A percentile compares a stretch with the other conserved stretches of the same genome.
Conservation (phyloP, 2,329 filamentous ascomycete species). For the Trichophyton simii region DNA sequence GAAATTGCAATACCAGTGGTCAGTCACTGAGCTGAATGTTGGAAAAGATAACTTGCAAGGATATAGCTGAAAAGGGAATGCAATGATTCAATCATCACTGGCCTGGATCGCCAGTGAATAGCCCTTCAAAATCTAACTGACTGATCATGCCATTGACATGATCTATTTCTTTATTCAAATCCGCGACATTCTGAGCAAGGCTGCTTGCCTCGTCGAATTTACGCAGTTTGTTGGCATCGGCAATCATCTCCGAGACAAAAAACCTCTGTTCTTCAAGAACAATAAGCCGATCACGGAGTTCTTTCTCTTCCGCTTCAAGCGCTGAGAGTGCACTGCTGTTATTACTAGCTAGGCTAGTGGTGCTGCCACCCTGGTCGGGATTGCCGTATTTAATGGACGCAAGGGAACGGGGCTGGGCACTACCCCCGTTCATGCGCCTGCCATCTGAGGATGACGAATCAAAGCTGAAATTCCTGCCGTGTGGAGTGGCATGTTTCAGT, state of each 20-base stretch:
- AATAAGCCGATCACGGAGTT: constrained; percentile 64
- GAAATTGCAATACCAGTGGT: background rate
- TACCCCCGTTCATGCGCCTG: constrained; percentile 10
- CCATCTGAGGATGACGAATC: constrained; percentile 15
- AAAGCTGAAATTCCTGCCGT: constrained; percentile 28
- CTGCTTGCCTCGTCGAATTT: constrained; percentile 80
- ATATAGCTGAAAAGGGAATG: background rate
- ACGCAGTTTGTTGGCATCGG: constrained; percentile 58
- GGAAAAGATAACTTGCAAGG: background rate
- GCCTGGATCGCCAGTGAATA: constrained; percentile 26
- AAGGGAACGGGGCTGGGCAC: constrained; percentile 33
- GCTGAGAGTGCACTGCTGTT: constrained; percentile 49
- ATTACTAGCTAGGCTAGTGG: constrained; percentile 40
- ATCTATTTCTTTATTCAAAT: constrained; percentile 67
- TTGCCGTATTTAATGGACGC: constrained; percentile 48
- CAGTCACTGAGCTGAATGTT: background rate
- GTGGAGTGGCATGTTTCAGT: constrained; percentile 48
- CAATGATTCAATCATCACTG: background rate
- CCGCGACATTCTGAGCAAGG: constrained; percentile 66
- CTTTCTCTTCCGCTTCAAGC: constrained; percentile 72
- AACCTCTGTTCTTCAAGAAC: constrained; percentile 86
- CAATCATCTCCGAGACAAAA: constrained; percentile 76
- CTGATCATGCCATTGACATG: constrained; percentile 51
- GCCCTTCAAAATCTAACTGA: constrained; percentile 50
- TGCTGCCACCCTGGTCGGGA: constrained; percentile 35